These are phyloP conservation scores for Elasticomyces elasticus DNA, from an alignment of 495 filamentous ascomycete genomes.

Conservation along the genomic window DNA sequence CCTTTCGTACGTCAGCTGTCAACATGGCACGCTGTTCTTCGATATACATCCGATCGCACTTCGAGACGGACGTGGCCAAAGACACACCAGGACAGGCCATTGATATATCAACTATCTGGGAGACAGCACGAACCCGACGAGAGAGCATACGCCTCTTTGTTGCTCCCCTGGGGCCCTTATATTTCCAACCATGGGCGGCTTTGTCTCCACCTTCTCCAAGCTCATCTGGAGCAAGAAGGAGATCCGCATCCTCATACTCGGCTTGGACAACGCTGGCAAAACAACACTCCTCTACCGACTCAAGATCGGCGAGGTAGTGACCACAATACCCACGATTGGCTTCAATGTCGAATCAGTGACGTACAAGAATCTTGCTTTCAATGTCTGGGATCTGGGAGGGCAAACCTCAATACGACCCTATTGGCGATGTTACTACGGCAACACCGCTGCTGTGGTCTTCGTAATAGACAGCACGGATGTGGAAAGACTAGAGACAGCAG, in stretches of 20 bases:
- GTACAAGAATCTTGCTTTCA: conserved; percentile 95
- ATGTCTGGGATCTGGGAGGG: conserved; percentile 94
- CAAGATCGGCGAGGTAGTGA: conserved; percentile 96
- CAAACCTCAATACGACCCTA: conserved; percentile 96
- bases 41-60: too few species aligned
- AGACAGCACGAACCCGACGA: not conserved
- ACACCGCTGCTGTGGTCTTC: conserved; percentile 98
- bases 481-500: conserved; percentile 79
- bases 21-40: too few species aligned
- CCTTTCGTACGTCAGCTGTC: too few species aligned
- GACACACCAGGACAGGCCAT: too few species aligned
- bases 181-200: conserved; percentile 17
- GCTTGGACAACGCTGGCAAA: conserved; percentile 96
- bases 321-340: conserved; percentile 96
- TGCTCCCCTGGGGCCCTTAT: not conserved
- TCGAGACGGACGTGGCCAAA: too few species aligned
- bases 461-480: conserved; percentile 98
- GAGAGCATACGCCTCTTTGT: not conserved
- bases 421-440: conserved; percentile 99
- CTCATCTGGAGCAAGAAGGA: conserved; percentile 90
- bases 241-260: conserved; percentile 90
- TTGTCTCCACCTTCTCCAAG: conserved; percentile 44
- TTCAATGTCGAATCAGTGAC: conserved; percentile 98
- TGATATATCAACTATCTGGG: not conserved
- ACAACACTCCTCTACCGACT: conserved; percentile 92